Conservation (phyloP, 2,329 filamentous ascomycete species). For the Zasmidium cellare region DNA sequence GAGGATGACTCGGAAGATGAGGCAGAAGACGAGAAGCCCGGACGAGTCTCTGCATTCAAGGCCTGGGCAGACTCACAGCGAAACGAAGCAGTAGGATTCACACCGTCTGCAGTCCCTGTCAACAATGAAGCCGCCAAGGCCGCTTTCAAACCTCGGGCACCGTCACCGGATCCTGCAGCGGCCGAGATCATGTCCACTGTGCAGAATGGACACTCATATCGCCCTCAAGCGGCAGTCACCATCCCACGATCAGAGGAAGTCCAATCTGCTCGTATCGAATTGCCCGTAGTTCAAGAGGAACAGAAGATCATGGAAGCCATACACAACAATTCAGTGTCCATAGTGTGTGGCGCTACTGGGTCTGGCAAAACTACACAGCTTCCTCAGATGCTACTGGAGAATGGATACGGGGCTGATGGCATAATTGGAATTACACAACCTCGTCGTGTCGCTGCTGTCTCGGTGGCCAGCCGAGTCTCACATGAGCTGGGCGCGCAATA, state of each 20-base stretch:
- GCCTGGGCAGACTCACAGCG: conserved; percentile 85
- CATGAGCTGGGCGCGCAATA: conserved; percentile 75
- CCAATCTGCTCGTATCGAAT: conserved; percentile 72
- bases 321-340: conserved; percentile 83
- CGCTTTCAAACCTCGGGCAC: conserved; percentile 66
- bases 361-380: conserved; percentile 98
- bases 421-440: conserved; percentile 96
- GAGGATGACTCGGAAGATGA: too few species aligned
- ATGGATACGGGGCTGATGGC: conserved; percentile 80
- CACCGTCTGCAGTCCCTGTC: conserved; percentile 48
- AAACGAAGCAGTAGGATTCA: conserved; percentile 77
- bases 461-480: conserved; percentile 89
- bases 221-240: conserved; percentile 75
- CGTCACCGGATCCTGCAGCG: conserved; percentile 71
- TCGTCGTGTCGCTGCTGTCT: conserved; percentile 89
- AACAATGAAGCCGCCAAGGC: conserved; percentile 43
- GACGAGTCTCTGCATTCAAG: conserved; percentile 75
- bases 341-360: conserved; percentile 92
- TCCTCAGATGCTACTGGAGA: conserved; percentile 92
- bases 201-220: conserved; percentile 51
- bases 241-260: conserved; percentile 71
- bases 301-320: conserved; percentile 98
- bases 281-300: conserved; percentile 92
- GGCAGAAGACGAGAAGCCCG: conserved; percentile 39
- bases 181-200: conserved; percentile 61